These are phyloP conservation scores for Mycena vulgaris DNA, from an alignment of 768 basidiomycete species.

Conservation along the genomic window DNA sequence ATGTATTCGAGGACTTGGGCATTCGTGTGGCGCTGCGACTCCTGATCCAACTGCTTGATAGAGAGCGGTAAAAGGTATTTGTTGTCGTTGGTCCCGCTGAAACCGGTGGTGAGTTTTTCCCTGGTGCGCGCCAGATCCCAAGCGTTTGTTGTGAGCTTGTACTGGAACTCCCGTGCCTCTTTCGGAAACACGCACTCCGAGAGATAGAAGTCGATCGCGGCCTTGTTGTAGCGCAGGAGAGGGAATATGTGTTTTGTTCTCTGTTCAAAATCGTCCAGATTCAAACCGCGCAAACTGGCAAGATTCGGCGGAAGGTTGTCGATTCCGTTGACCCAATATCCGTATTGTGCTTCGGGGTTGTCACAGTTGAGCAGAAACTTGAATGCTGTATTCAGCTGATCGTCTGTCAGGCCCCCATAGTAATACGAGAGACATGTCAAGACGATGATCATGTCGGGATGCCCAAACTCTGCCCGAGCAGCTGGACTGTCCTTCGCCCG, in stretches of 20 bases:
- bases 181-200: slow-evolving; percentile 63
- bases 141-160: slow-evolving; percentile 61
- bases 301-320: slow-evolving; percentile 49
- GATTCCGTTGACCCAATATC: slow-evolving; percentile 51
- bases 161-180: slow-evolving; percentile 62
- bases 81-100: slow-evolving; percentile 72
- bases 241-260: slow-evolving; percentile 46
- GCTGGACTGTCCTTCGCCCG: slow-evolving; percentile 67
- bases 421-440: slow-evolving; percentile 67
- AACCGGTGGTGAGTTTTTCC: slow-evolving; percentile 58
- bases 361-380: slow-evolving; percentile 56
- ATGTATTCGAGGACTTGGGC: slow-evolving; percentile 60
- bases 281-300: slow-evolving; percentile 56
- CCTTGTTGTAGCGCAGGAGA: slow-evolving; percentile 53
- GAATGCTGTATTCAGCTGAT: slow-evolving; percentile 57
- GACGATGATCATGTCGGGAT: slow-evolving; percentile 64
- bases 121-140: slow-evolving; percentile 67
- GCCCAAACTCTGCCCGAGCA: slow-evolving; percentile 64
- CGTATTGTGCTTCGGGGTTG: slow-evolving; percentile 59
- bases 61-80: slow-evolving; percentile 55
- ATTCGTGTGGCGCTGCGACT: slow-evolving; percentile 61
- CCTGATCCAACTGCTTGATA: slow-evolving; percentile 54
- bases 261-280: slow-evolving; percentile 57
- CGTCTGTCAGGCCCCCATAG: slow-evolving; percentile 59
- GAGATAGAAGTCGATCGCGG: slow-evolving; percentile 63